These are phyloP conservation scores for Piper betle DNA, from an alignment of 164 flowering plant genomes.

Conservation along the genomic window DNA sequence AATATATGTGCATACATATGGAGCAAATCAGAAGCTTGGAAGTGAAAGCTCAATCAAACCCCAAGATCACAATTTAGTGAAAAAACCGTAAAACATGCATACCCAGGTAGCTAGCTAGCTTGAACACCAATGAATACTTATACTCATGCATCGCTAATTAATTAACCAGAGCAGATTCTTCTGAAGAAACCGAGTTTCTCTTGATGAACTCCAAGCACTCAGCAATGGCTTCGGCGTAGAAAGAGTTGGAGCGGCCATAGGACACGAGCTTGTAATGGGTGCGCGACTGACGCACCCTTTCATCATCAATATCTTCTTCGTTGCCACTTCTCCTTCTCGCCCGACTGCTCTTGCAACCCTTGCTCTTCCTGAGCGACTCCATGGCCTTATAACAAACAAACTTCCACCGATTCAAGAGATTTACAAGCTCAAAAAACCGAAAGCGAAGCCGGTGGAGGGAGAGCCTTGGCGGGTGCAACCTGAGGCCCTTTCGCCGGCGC, in stretches of 20 bases:
- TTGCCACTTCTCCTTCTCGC: slow-evolving; percentile 5
- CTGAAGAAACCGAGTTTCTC: slow-evolving; percentile 28
- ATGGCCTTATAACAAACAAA: slow-evolving; percentile 20
- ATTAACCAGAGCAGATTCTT: not conserved
- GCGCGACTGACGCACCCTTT: not conserved
- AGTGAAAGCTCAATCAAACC: not conserved
- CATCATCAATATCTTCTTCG: slow-evolving; percentile 3
- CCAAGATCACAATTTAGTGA: too few species aligned
- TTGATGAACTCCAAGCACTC: slow-evolving; percentile 79
- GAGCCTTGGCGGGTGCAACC: slow-evolving; percentile 24
- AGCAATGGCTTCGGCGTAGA: slow-evolving; percentile 64
- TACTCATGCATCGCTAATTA: not conserved
- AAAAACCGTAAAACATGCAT: not conserved
- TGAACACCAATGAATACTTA: not conserved
- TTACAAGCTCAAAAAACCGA: slow-evolving; percentile 24
- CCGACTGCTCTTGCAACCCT: not conserved
- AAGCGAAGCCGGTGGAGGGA: slow-evolving; percentile 22
- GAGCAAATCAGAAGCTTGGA: not conserved
- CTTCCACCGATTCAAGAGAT: slow-evolving; percentile 21
- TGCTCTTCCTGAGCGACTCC: slow-evolving; percentile 11
- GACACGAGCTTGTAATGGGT: slow-evolving; percentile 16
- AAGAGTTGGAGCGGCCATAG: slow-evolving; percentile 40
- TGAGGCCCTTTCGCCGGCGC: slow-evolving; percentile 17
- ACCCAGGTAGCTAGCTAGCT: not conserved
- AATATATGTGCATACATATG: too few species aligned